Evolutionary conservation across 2,329 filamentous ascomycete species (phyloP), one percentile per base, ranked within the genome.

Genomic region (Arthrobotrys iridis): DNA sequence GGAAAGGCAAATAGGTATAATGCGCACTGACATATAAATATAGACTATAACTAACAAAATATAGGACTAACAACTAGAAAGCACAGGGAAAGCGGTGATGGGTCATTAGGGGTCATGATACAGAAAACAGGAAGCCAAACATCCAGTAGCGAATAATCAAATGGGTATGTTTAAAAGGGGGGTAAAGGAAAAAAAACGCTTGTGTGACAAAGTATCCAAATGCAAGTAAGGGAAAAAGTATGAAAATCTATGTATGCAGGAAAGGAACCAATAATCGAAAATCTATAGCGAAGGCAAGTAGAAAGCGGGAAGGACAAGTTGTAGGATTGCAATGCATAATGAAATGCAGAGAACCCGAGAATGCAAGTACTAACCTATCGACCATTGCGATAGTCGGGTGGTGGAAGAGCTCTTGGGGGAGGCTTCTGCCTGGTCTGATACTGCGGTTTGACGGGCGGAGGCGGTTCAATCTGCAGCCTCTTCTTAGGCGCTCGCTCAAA

Each of bases 1-100:
- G 46, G 59, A 59, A 75, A 75, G 71, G 57, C 71, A 75, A 75
- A 75, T 75, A 75, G 71, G 71, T 75, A 75, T 75, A 75, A 75
- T 75, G 71, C 71, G 63, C 71, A 68, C 63, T 75, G 58, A 75
- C 71, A 75, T 62, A 75, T 62, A 45, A 43, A 75, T 64, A 73
- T 60, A 58, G 55, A 75, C 45, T 62, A 68, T 64, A 75, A 66
- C 71, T 62, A 67, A 48, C 22, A 55, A 67, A 67, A 65, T 41
- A 52, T 35, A 55, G 30, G 45, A 68, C 63, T 59, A 75, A 66
- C 43, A 62, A 60, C 45, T 74, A 67, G 24, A 55, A 20, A 40
- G 52, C 45, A 57, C 60, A 52, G 57, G 50, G 62, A 59, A 66
- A 67, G 52, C 37, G 70, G 70, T 30, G 68, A 66, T 26, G 43